Evolutionary conservation across 805 yeast genomes (phyloP).

Genomic region (Candida tallmaniae): DNA sequence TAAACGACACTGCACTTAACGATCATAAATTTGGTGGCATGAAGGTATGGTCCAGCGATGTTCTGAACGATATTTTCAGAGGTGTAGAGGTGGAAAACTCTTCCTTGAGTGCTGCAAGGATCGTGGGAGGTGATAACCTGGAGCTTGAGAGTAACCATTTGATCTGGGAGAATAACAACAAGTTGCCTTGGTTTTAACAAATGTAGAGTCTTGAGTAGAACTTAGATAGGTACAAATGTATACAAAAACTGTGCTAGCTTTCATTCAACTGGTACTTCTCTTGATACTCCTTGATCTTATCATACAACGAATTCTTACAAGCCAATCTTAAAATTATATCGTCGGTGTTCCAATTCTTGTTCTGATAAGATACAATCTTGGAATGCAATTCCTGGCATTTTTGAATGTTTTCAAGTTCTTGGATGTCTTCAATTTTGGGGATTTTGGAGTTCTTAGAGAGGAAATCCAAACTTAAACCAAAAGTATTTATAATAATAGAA

Average conservation of each 20-base stretch:
- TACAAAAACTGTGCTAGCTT: not conserved
- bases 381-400: slow-evolving; percentile 18
- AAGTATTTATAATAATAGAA: slow-evolving; percentile 25
- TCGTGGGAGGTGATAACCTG: slow-evolving; percentile 23
- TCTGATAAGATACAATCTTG: slow-evolving; percentile 27
- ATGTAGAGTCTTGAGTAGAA: not conserved
- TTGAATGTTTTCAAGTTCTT: slow-evolving; percentile 16
- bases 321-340: slow-evolving; percentile 34
- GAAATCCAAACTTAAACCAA: slow-evolving; percentile 29
- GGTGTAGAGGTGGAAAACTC: slow-evolving; percentile 20
- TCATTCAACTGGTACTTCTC: slow-evolving; percentile 8
- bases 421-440: slow-evolving; percentile 25
- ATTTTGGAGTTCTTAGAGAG: slow-evolving; percentile 34
- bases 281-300: slow-evolving; percentile 23
- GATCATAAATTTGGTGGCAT: slow-evolving; percentile 7
- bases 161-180: slow-evolving; percentile 40
- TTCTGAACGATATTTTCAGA: slow-evolving; percentile 1
- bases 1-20: not conserved
- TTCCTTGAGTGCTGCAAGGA: slow-evolving; percentile 32
- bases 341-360: slow-evolving; percentile 35
- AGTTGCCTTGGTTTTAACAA: slow-evolving; percentile 38
- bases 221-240: no score
- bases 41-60: slow-evolving; percentile 34
- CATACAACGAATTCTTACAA: slow-evolving; percentile 16
- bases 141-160: slow-evolving; percentile 21